Base-by-base conservation (phyloP, 2,329 filamentous ascomycete species). In the Parascedosporium putredinis region DNA sequence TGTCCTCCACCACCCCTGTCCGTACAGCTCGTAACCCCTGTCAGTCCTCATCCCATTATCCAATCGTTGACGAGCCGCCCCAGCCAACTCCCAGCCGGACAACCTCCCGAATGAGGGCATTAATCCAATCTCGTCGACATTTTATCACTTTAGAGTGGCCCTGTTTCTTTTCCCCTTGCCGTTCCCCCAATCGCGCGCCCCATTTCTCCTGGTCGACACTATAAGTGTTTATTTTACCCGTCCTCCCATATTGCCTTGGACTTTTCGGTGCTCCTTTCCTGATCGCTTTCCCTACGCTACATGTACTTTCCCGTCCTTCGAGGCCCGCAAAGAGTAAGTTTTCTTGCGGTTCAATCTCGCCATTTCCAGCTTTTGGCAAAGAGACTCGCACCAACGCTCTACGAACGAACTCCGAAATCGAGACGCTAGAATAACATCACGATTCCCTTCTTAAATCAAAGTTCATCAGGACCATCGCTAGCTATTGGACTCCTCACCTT, bases 171-270 rank as follows among this genome's bases (percentile, higher is more conserved):
- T 42, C 20, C 38, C 38, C 7, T 12, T 24, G 2, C 6, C 38
- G 16, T 50, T 27, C 18, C 27, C 16, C 27, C 25, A 9, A 43
- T 51, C 43, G 34, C 53, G 10, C 16, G 50, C 16, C 42, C 50
- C 7, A 33, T 50, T 20, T 25, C 16, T 38, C 23, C 34, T 33
- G 2, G 20, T 33, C 29, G 44, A n/a, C 33, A 49, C 47, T 42
- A 16, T 49, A 45, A 36, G 27, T 45, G 43, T 27, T 36, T 42
- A 18, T 31, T 23, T 43, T 31, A 14, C 20, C 25, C 16, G 27
- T 27, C 27, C 16, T 48, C 31, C 5, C 33, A 25, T 47, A 22
- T 42, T 36, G 20, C n/a, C 25, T 44, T 3, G 45, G 47, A 47
- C 38, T 42, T 42, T 42, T 42, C 16, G 38, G 5, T 20, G 16